Base-by-base conservation (phyloP, 2,329 filamentous ascomycete genomes). In the Exophiala alcalophila region DNA sequence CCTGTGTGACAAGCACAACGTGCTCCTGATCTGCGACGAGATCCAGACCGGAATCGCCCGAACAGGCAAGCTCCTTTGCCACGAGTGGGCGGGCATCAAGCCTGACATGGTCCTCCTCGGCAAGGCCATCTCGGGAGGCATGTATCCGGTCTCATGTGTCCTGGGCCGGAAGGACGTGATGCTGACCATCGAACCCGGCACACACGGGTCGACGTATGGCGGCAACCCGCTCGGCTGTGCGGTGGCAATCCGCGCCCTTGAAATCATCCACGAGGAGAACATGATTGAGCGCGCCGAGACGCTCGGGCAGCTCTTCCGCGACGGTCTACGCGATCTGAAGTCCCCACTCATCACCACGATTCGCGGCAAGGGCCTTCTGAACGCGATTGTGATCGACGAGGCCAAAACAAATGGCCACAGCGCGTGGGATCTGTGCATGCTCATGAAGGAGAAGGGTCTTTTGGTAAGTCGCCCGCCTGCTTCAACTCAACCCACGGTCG, bases 61-160 rank as follows among this genome's bases (percentile, higher is more conserved):
- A 52, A 98, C 92, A 12, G 92, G 92, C 39, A 86, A 85, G 61
- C 85, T 98, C 72, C 81, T 98, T 40, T 95, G 89, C 75, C 84
- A 86, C 60, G 81, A 98, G 69, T 97, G 92, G 90, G 83, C 86
- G 43, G 86, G 83, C 56, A 89, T 98, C 73, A 94, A 91, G 73
- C 92, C 91, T 26, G 92, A 98, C 64, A 77, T 98, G 60, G 84
- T 98, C 16, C 83, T 94, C 33, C 81, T 98, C 23, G 92, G 92
- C 61, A 98, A 98, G 73, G 92, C 92, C 57, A 95, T 98, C 64
- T 95, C 89, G 23, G 92, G 92, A 52, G 92, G 92, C 66, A 92
- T 97, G 84, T 98, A 98, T 70, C 92, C 92, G n/a, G 92, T 98
- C 44, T 95, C 89, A 49, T 89, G 84, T 59, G 90, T 98, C 34